Evolutionary conservation across 2,329 filamentous ascomycete species (phyloP).

Genomic region (Ceratocystis cacaofunesta): DNA sequence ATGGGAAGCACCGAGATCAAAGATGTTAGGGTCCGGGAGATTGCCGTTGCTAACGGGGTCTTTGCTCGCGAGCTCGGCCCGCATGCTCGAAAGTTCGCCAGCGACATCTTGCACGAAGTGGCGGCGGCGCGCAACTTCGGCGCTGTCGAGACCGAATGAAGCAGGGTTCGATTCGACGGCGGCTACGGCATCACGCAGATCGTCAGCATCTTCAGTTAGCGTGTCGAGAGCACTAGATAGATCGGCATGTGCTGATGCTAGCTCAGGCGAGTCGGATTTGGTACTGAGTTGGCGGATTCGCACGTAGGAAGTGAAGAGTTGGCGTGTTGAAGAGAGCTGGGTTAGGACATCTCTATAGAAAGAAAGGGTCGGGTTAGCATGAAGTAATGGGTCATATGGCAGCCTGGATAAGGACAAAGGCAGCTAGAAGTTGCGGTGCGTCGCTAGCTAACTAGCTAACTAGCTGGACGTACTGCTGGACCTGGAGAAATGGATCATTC

Average conservation of each 20-base stretch:
- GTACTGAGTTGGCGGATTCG: constrained; percentile 81
- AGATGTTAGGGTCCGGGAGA: constrained; percentile 38
- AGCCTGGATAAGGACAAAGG: neutral
- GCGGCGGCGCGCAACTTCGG: constrained; percentile 68
- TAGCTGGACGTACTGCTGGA: constrained; percentile 43
- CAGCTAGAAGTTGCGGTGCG: neutral
- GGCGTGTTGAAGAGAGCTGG: constrained; percentile 64
- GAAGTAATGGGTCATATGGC: neutral
- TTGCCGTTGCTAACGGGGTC: constrained; percentile 23
- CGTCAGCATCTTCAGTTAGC: constrained; percentile 69
- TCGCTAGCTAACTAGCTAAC: neutral
- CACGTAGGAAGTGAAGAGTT: constrained; percentile 85
- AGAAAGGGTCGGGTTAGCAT: constrained; percentile 13
- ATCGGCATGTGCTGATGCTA: constrained; percentile 60
- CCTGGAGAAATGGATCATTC: constrained; percentile 57
- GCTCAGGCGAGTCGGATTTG: constrained; percentile 61
- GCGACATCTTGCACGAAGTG: constrained; percentile 80
- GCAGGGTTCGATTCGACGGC: constrained; percentile 80
- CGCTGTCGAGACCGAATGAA: constrained; percentile 67
- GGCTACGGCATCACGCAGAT: constrained; percentile 73
- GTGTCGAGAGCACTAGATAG: constrained; percentile 50
- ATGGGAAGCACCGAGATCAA: constrained; percentile 36
- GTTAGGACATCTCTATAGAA: constrained; percentile 64
- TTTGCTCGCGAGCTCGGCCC: constrained; percentile 47
- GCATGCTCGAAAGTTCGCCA: constrained; percentile 78